Evolutionary conservation across 129 eudicot genomes (phyloP).

Genomic region (Gnaphalium uliginosum): DNA sequence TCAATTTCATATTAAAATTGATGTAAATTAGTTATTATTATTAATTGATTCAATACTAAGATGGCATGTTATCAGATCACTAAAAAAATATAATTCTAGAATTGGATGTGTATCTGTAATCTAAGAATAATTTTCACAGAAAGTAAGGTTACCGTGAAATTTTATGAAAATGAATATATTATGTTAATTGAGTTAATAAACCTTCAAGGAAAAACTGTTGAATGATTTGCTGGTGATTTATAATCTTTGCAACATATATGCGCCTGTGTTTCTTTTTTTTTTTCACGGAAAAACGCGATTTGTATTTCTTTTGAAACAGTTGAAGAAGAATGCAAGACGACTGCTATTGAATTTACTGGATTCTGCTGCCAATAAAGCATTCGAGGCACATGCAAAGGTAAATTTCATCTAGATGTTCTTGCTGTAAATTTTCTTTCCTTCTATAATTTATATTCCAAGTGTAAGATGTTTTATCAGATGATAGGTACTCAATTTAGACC

Average conservation of each 20-base stretch:
- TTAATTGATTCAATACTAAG: not conserved
- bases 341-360: slow-evolving; percentile 40
- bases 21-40: not conserved
- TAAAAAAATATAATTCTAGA: no score
- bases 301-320: slow-evolving; percentile 24
- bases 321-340: slow-evolving; percentile 41
- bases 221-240: no score
- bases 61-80: no score
- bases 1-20: not conserved
- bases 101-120: not conserved
- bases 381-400: slow-evolving; percentile 41
- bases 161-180: no score
- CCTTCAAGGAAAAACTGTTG: no score
- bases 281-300: no score
- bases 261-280: no score
- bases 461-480: slow-evolving; percentile 29
- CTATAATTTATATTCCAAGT: not conserved
- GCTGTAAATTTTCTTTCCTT: not conserved
- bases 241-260: no score
- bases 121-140: not conserved
- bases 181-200: no score
- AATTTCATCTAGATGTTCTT: slow-evolving; percentile 12
- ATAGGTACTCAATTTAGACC: slow-evolving; percentile 28
- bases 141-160: not conserved
- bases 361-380: slow-evolving; percentile 34